Conservation (phyloP, 169 alveolate species). For the Plasmodium chabaudi region DNA sequence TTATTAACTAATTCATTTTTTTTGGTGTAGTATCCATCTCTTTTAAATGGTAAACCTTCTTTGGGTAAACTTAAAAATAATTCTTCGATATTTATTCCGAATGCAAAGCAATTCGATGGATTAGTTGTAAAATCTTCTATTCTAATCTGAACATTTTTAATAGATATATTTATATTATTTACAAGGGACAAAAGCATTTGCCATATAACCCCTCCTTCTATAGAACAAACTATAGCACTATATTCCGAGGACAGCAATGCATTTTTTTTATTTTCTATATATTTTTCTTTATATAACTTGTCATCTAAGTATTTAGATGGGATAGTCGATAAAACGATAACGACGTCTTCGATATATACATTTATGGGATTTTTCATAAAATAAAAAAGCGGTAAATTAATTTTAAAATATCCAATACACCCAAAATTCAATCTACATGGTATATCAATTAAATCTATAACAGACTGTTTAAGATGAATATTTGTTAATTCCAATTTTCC, state of each 20-base stretch:
- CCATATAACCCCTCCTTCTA: slow-evolving; percentile 78
- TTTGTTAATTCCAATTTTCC: slow-evolving; percentile 75
- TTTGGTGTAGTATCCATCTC: slow-evolving; percentile 75
- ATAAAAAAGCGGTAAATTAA: slow-evolving; percentile 74
- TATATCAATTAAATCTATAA: slow-evolving; percentile 62
- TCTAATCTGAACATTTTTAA: slow-evolving; percentile 73
- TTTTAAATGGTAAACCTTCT: slow-evolving; percentile 74
- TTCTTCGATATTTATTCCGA: slow-evolving; percentile 71
- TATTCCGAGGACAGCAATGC: slow-evolving; percentile 69
- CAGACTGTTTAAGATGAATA: slow-evolving; percentile 61
- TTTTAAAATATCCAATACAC: slow-evolving; percentile 73
- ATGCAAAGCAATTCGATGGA: slow-evolving; percentile 66
- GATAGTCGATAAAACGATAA: slow-evolving; percentile 64
- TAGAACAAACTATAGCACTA: slow-evolving; percentile 68
- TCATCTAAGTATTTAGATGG: slow-evolving; percentile 75
- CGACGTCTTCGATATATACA: slow-evolving; percentile 75
- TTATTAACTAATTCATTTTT: slow-evolving; percentile 65
- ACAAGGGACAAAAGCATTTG: slow-evolving; percentile 73
- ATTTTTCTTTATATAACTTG: slow-evolving; percentile 74
- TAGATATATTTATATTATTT: slow-evolving; percentile 66
- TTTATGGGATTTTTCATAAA: slow-evolving; percentile 75
- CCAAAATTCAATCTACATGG: slow-evolving; percentile 77
- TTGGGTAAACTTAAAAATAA: slow-evolving; percentile 63
- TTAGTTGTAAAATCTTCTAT: slow-evolving; percentile 74
- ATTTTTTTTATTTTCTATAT: slow-evolving; percentile 68